These are phyloP conservation scores for Picochlorum sp. DNA, from an alignment of 139 green algal species.

Conservation along the genomic window DNA sequence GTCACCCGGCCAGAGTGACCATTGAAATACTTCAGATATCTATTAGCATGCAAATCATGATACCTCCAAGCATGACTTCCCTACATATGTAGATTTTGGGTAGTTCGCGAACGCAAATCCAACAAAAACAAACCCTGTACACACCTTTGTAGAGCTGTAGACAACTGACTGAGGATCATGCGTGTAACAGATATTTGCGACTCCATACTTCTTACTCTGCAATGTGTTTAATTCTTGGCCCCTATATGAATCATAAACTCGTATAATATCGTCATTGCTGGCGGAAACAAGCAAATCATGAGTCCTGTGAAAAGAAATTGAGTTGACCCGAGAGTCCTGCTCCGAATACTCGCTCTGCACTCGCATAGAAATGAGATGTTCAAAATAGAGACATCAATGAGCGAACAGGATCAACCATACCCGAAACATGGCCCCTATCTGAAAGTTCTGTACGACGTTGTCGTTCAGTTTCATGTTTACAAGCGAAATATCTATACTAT, in stretches of 20 bases:
- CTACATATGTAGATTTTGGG: not conserved
- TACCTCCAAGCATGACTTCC: conserved; percentile 68
- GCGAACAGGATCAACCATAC: conserved; percentile 20
- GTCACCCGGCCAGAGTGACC: conserved; percentile 70
- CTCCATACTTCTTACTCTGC: conserved; percentile 76
- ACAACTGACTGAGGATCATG: conserved; percentile 61
- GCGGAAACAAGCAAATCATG: conserved; percentile 77
- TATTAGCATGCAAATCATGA: conserved; percentile 71
- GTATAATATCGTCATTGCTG: conserved; percentile 74
- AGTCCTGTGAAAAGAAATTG: conserved; percentile 76
- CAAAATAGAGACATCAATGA: not conserved
- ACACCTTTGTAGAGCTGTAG: conserved; percentile 73
- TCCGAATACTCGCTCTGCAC: conserved; percentile 21
- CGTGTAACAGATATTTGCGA: conserved; percentile 68
- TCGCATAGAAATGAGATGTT: not conserved
- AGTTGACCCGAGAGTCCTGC: conserved; percentile 60
- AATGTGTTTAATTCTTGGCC: conserved; percentile 42
- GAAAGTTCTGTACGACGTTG: conserved; percentile 26
- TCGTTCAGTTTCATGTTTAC: conserved; percentile 19
- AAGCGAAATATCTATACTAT: not conserved
- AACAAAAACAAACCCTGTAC: not conserved
- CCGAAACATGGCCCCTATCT: conserved; percentile 46
- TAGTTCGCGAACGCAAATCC: no score
- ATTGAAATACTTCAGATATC: conserved; percentile 78
- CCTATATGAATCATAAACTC: conserved; percentile 66